Percentiles rank a stretch among this genome's conserved stretches.
Conservation (phyloP, 169 alveolate genomes). For the Miamiensis avidus region DNA sequence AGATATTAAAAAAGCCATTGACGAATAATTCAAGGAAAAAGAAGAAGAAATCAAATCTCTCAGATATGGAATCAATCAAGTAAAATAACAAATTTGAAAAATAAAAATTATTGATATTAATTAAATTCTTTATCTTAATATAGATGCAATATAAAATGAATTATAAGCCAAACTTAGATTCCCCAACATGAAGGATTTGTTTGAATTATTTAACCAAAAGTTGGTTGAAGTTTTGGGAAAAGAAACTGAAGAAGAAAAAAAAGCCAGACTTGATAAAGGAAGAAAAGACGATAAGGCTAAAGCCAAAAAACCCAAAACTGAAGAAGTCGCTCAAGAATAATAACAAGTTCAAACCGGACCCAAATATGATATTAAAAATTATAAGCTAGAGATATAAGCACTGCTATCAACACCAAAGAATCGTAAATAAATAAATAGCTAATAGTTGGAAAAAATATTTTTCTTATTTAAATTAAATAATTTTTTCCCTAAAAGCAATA, state of each 20-base stretch:
- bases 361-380: conserved; percentile 58
- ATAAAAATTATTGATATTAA: not conserved
- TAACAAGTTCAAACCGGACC: conserved; percentile 39
- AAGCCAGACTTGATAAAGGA: conserved; percentile 50
- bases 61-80: conserved; percentile 54
- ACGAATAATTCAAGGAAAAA: conserved; percentile 53
- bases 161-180: not conserved
- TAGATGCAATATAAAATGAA: conserved; percentile 38
- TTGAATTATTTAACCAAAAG: conserved; percentile 53
- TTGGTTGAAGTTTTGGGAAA: conserved; percentile 75
- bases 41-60: conserved; percentile 55
- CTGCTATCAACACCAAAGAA: conserved; percentile 61
- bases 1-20: conserved; percentile 61
- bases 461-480: too few relatives aligned
- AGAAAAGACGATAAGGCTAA: conserved; percentile 56
- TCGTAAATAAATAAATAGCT: not conserved
- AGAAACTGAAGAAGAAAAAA: conserved; percentile 65
- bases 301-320: conserved; percentile 56
- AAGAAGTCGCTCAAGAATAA: conserved; percentile 45
- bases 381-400: conserved; percentile 84
- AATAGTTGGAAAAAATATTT: not conserved
- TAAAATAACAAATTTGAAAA: conserved; percentile 58
- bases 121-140: not conserved
- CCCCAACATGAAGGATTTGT: not conserved
- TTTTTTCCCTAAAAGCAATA: conserved; percentile 55